These are phyloP conservation scores for Endothia cerciana DNA, from an alignment of 2,329 filamentous ascomycete genomes.

Conservation along the genomic window DNA sequence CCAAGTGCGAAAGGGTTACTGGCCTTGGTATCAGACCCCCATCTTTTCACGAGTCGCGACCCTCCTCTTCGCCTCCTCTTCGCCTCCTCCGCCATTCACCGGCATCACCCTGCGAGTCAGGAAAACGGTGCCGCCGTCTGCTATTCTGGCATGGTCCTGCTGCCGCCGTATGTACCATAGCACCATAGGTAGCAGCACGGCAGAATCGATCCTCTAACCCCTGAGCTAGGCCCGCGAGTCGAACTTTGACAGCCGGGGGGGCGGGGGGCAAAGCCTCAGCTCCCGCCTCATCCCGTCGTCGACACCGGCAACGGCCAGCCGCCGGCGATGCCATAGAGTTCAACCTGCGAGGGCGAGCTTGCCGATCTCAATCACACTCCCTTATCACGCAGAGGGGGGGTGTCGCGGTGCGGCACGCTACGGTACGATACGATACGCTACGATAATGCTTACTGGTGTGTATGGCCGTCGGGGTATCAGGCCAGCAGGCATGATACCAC, in stretches of 20 bases:
- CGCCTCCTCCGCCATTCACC: slow-evolving; percentile 1
- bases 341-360: background rate
- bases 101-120: background rate
- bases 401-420: no score
- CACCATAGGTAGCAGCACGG: background rate
- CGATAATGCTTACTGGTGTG: background rate
- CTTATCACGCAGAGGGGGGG: slow-evolving; percentile 3
- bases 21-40: slow-evolving; percentile 25
- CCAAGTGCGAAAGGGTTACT: slow-evolving; percentile 6
- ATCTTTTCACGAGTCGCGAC: slow-evolving; percentile 16
- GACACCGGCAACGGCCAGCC: background rate
- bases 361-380: slow-evolving; percentile 26
- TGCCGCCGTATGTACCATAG: no score
- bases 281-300: background rate
- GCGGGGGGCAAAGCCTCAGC: background rate
- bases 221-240: background rate
- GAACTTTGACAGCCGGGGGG: background rate
- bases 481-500: background rate
- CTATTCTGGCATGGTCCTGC: no score
- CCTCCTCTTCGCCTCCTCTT: background rate
- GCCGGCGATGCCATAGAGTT: background rate
- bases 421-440: no score
- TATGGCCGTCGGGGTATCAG: background rate
- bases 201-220: background rate
- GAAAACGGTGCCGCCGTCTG: background rate